These are phyloP conservation scores for Curvularia verruculosa DNA, from an alignment of 2,329 filamentous ascomycete species.

Conservation along the genomic window DNA sequence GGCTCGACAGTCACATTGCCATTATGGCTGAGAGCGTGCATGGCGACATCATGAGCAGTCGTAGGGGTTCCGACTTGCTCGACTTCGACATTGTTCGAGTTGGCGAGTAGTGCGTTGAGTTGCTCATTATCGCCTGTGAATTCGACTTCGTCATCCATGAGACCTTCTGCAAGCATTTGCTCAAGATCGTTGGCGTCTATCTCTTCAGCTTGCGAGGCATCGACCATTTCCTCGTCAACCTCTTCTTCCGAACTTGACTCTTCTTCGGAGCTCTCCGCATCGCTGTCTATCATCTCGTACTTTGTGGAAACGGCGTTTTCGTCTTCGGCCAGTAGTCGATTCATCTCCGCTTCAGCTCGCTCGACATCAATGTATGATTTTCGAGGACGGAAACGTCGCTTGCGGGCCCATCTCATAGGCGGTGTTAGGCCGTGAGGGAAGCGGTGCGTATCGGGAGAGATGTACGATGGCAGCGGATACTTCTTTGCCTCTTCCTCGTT, in stretches of 20 bases:
- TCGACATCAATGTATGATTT: conserved; percentile 83
- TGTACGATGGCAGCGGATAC: conserved; percentile 70
- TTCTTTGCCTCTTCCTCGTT: conserved; percentile 59
- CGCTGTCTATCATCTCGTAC: conserved; percentile 63
- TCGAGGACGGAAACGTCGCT: conserved; percentile 81
- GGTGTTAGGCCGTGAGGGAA: conserved; percentile 88
- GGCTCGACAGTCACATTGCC: conserved; percentile 36
- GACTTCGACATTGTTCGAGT: conserved; percentile 35
- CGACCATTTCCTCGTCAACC: conserved; percentile 51
- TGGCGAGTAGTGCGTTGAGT: conserved; percentile 38
- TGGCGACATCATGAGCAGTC: conserved; percentile 45
- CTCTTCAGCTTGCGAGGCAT: conserved; percentile 48
- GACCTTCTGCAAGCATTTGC: conserved; percentile 39
- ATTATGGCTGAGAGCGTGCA: conserved; percentile 44
- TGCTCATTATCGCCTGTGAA: conserved; percentile 41
- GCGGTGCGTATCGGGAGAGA: conserved; percentile 70
- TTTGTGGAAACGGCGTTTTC: conserved; percentile 60
- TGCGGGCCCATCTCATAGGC: conserved; percentile 83
- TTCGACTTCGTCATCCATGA: conserved; percentile 47
- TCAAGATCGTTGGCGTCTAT: conserved; percentile 48
- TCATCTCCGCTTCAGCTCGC: conserved; percentile 80
- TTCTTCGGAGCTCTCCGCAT: conserved; percentile 53
- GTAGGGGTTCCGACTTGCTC: conserved; percentile 44
- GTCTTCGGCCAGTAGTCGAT: conserved; percentile 74
- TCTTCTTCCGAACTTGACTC: conserved; percentile 47